Evolutionary conservation across 192 early-diverging fungal species (phyloP).

Genomic region (Funneliformis mosseae): DNA sequence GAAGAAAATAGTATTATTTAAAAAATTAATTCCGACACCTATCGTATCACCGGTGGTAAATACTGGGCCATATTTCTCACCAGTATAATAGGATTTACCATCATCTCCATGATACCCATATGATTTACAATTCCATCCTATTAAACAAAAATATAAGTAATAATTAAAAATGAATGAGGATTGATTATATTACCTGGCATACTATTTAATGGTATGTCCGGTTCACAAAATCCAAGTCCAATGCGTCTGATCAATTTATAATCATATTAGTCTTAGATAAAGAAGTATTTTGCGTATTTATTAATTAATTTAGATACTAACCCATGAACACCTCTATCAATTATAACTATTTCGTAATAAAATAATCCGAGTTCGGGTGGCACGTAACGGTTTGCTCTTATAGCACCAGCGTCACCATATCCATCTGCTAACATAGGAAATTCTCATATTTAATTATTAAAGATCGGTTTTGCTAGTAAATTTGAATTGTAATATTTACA

Average conservation of each 20-base stretch:
- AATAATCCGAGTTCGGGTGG: background rate
- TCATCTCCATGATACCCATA: conserved; percentile 95
- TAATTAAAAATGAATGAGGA: background rate
- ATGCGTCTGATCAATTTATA: background rate
- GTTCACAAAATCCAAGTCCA: background rate
- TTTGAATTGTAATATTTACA: too few species aligned
- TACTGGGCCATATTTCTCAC: conserved; percentile 15
- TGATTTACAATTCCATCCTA: conserved; percentile 84
- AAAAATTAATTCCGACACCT: conserved; percentile 91
- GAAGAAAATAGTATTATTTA: conserved; percentile 72
- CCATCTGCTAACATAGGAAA: background rate
- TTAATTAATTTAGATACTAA: background rate
- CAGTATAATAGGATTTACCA: background rate
- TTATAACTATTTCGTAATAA: background rate
- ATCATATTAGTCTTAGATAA: too few species aligned
- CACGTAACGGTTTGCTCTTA: background rate
- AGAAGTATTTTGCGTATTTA: background rate
- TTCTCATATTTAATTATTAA: too few species aligned
- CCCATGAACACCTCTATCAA: background rate
- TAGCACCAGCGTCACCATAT: background rate
- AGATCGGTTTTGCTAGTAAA: too few species aligned
- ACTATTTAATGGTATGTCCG: background rate
- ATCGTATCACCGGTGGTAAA: conserved; percentile 89
- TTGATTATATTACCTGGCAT: background rate
- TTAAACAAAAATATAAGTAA: background rate